Base-by-base conservation (phyloP, 371 early-diverging fungal genomes). In the Rhizopus sp. region DNA sequence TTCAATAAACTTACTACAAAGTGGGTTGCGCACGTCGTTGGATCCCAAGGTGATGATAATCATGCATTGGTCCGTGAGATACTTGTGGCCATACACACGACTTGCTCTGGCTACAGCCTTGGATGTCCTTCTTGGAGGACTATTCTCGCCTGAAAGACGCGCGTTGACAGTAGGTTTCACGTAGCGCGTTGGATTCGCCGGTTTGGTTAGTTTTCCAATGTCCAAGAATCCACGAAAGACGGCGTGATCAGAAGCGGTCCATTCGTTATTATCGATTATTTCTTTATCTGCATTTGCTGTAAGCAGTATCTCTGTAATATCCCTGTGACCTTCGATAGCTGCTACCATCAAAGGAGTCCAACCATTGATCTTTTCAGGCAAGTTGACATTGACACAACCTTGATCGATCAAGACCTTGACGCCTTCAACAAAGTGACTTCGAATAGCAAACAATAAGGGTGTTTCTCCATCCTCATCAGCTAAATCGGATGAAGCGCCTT, bases 221-320 rank as follows among this genome's bases (percentile, higher is more conserved):
- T 63, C 72, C 32, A 77, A 61, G 48, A 77, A 73, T 35, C 88
- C 89, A 12, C 86, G 79, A 59, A 86, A 88, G 1, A 82, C 65
- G 3, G 89, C 88, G 59, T 88, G 86, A 53, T 87, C 88, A 59
- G 84, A 81, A n/a, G 88, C 84, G 8, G 75, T 82, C 88, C 88
- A 89, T 0, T 81, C 81, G 44, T 70, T 70, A 44, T 54, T 53
- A 45, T 88, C 89, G 7, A 63, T 62, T 1, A 53, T 52, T 31
- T 82, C 72, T 3, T 73, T 71, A 44, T 85, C 73, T 7, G 85
- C 87, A 10, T 83, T 82, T 9, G 81, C 84, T 4, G 72, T 66
- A 44, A 88, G 55, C 31, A 89, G 56, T 0, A 75, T 45, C 17
- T 77, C 60, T 9, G 78, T 77, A 37, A 82, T 80, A 34, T 80